Evolutionary conservation across 2,329 filamentous ascomycete genomes (phyloP).

Genomic region (Sarocladium brachiariae): DNA sequence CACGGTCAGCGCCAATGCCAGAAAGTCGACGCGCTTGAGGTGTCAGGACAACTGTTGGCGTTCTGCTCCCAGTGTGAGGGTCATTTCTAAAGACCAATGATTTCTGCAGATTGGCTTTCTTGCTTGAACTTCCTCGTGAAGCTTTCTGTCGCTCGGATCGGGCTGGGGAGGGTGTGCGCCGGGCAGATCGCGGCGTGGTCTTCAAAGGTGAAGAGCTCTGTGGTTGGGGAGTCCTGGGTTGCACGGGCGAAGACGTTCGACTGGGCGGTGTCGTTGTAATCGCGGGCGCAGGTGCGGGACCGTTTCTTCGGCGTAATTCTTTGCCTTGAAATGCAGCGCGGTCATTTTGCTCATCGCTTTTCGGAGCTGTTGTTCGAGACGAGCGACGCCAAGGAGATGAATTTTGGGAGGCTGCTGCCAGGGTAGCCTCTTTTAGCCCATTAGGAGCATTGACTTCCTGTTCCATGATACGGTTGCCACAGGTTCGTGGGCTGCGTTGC

Average conservation of each 20-base stretch:
- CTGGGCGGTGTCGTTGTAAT: slow-evolving; percentile 13
- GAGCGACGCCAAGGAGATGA: slow-evolving; percentile 24
- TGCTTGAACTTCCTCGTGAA: slow-evolving; percentile 14
- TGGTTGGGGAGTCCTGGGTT: slow-evolving; percentile 9
- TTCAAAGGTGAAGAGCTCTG: neutral
- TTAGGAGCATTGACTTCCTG: slow-evolving; percentile 47
- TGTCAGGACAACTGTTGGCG: slow-evolving; percentile 57
- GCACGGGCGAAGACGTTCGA: slow-evolving; percentile 19
- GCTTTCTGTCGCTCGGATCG: neutral
- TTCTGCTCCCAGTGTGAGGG: slow-evolving; percentile 46
- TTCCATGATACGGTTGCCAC: slow-evolving; percentile 52
- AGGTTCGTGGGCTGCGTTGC: slow-evolving; percentile 24
- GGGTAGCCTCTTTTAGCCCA: slow-evolving; percentile 31
- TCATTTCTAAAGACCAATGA: slow-evolving; percentile 26
- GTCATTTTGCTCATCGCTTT: slow-evolving; percentile 35
- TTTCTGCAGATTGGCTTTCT: slow-evolving; percentile 12
- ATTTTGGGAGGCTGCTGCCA: slow-evolving; percentile 19
- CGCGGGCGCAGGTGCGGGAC: slow-evolving; percentile 29
- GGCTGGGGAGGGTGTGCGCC: neutral
- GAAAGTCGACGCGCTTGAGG: slow-evolving; percentile 47
- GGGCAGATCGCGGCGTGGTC: slow-evolving; percentile 1
- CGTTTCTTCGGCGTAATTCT: slow-evolving; percentile 40
- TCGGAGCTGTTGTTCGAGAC: slow-evolving; percentile 7
- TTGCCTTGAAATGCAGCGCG: slow-evolving; percentile 49
- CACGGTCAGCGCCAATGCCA: slow-evolving; percentile 61